phyloP scores from a whole-genome alignment of 495 filamentous ascomycete species.

The Hypoxylon subgilvum region DNA sequence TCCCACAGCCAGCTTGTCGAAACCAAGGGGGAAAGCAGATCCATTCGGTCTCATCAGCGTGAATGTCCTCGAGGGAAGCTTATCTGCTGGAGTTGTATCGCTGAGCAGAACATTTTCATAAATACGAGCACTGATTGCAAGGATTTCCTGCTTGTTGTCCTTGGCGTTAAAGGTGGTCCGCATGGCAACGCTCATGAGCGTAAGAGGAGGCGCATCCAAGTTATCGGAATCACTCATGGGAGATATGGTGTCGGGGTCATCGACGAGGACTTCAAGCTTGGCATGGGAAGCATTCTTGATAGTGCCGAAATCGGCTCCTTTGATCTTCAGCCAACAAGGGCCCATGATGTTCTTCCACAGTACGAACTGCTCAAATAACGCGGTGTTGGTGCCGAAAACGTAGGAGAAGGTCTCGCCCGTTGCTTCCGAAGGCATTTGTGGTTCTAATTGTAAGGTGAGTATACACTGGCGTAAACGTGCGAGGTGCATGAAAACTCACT shows the following conservation, averaged over 20 bases:
- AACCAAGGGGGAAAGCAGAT: conserved; percentile 78
- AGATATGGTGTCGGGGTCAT: conserved; percentile 74
- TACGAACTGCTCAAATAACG: conserved; percentile 96
- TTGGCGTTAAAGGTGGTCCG: conserved; percentile 87
- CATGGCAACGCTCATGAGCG: conserved; percentile 90
- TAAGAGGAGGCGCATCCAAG: conserved; percentile 81
- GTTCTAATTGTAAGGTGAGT: conserved; percentile 46
- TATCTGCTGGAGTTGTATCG: conserved; percentile 86
- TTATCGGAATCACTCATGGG: conserved; percentile 75
- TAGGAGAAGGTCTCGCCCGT: conserved; percentile 91
- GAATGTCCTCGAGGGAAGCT: conserved; percentile 85
- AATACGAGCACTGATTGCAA: conserved; percentile 85
- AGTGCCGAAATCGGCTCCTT: conserved; percentile 78
- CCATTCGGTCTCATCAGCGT: conserved; percentile 85
- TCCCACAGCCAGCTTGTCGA: conserved; percentile 70
- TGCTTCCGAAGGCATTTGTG: conserved; percentile 66
- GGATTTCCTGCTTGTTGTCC: conserved; percentile 95
- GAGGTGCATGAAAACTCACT: conserved; percentile 32
- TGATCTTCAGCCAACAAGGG: conserved; percentile 92
- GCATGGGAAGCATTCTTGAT: conserved; percentile 96
- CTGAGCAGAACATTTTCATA: conserved; percentile 88
- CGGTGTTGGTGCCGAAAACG: conserved; percentile 92
- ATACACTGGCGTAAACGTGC: neutral
- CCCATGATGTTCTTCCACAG: conserved; percentile 98
- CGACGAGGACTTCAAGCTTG: conserved; percentile 86